These are phyloP conservation scores for Centaurea solstitialis DNA, from an alignment of 129 eudicot species.

Conservation along the genomic window DNA sequence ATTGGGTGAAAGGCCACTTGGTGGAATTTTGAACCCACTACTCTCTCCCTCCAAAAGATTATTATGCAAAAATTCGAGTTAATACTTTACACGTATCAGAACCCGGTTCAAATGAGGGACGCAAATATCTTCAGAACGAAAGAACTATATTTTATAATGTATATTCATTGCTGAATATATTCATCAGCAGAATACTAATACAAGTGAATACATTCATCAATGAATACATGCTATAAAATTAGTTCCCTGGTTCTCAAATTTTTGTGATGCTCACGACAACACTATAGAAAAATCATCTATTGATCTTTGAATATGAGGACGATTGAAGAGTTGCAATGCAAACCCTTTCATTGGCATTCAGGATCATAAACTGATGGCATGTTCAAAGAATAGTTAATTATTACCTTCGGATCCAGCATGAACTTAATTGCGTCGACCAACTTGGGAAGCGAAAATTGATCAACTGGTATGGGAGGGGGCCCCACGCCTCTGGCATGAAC, in stretches of 20 bases:
- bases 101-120: neutral
- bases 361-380: constrained; percentile 10
- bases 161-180: neutral
- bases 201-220: neutral
- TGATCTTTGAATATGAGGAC: neutral
- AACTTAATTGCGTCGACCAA: constrained; percentile 80
- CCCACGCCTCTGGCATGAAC: constrained; percentile 95
- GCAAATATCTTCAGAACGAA: neutral
- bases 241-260: neutral
- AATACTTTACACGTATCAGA: neutral
- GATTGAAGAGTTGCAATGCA: neutral
- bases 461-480: constrained; percentile 86
- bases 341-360: neutral
- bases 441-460: constrained; percentile 75
- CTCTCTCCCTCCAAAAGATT: neutral
- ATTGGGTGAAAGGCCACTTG: neutral
- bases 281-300: neutral
- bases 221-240: neutral
- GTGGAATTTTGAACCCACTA: neutral
- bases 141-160: neutral
- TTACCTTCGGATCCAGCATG: constrained; percentile 88
- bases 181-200: neutral
- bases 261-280: neutral
- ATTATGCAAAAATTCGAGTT: neutral
- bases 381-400: neutral